phyloP scores from a whole-genome alignment of 2,329 filamentous ascomycete species.

The Pleoardoris graminearum region DNA sequence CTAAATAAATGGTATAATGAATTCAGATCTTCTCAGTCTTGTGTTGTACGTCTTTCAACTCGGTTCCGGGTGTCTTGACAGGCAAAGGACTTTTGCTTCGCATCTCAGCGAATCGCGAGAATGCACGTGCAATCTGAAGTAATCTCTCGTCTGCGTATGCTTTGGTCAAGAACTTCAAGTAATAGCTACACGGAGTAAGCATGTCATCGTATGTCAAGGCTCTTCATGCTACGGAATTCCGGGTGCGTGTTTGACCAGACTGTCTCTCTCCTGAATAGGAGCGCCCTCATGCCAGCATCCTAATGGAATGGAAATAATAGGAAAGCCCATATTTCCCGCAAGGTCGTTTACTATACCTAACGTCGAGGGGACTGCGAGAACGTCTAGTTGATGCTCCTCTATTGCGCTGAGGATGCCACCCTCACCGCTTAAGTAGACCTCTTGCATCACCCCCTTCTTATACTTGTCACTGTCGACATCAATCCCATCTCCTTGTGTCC shows the following conservation, averaged over 20 bases:
- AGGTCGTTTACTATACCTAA: slow-evolving; percentile 50
- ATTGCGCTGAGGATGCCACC: slow-evolving; percentile 62
- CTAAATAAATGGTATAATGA: no score
- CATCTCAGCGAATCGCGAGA: not conserved
- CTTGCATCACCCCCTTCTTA: slow-evolving; percentile 56
- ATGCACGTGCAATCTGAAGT: not conserved
- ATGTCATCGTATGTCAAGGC: not conserved
- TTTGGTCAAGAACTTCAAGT: not conserved
- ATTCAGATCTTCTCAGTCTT: no score
- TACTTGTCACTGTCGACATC: slow-evolving; percentile 51
- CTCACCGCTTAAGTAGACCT: slow-evolving; percentile 56
- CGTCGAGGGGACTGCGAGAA: slow-evolving; percentile 60
- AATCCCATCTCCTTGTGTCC: slow-evolving; percentile 45
- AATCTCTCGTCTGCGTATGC: not conserved
- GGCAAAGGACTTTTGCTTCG: not conserved
- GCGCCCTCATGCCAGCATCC: slow-evolving; percentile 56
- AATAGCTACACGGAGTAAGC: not conserved
- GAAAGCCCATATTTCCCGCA: slow-evolving; percentile 49
- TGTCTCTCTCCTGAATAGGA: slow-evolving; percentile 47
- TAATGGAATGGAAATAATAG: slow-evolving; percentile 63
- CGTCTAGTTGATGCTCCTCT: slow-evolving; percentile 57
- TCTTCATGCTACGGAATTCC: slow-evolving; percentile 50
- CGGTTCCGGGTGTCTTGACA: not conserved
- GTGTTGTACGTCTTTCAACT: not conserved
- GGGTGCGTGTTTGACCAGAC: slow-evolving; percentile 55